phyloP scores from a whole-genome alignment of 2,329 filamentous ascomycete species.

The Pseudonectria foliicola region DNA sequence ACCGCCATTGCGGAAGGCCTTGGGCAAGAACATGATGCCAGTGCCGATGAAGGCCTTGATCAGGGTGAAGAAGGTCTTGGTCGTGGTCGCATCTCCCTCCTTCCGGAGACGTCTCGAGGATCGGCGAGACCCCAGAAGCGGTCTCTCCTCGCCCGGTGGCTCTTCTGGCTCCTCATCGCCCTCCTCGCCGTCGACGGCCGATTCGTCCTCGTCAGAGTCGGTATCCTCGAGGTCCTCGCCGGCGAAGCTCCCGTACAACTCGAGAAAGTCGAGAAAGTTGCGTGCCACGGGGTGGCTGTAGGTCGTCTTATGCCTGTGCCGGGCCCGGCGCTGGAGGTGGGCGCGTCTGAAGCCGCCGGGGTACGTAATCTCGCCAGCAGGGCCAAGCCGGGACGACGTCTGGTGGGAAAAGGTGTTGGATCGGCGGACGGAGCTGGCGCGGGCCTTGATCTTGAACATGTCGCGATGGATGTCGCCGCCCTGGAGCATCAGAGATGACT shows the following conservation, averaged over 20 bases:
- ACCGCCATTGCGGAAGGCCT: slow-evolving; percentile 71
- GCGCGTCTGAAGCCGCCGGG: slow-evolving; percentile 41
- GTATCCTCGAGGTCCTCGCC: slow-evolving; percentile 58
- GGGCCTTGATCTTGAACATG: slow-evolving; percentile 65
- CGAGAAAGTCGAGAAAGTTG: slow-evolving; percentile 69
- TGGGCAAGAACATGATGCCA: slow-evolving; percentile 75
- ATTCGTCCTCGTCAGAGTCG: slow-evolving; percentile 48
- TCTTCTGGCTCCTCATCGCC: slow-evolving; percentile 29
- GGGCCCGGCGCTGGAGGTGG: slow-evolving; percentile 29
- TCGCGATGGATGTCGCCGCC: slow-evolving; percentile 75
- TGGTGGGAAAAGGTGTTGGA: slow-evolving; percentile 61
- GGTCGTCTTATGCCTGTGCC: slow-evolving; percentile 31
- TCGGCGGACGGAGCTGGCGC: slow-evolving; percentile 43
- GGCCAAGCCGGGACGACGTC: slow-evolving; percentile 24
- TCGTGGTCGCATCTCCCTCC: slow-evolving; percentile 58
- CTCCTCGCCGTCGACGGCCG: slow-evolving; percentile 43
- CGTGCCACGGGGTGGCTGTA: slow-evolving; percentile 48
- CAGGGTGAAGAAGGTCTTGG: slow-evolving; percentile 71
- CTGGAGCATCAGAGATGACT: slow-evolving; percentile 63
- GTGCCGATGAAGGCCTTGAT: slow-evolving; percentile 75
- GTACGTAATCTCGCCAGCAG: slow-evolving; percentile 25
- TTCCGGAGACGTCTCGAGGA: slow-evolving; percentile 37
- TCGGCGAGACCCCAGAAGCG: slow-evolving; percentile 45
- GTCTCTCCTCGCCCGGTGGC: slow-evolving; percentile 48
- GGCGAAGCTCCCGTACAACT: slow-evolving; percentile 69